Evolutionary conservation across 2,329 filamentous ascomycete genomes (phyloP).

Genomic region (Colletotrichum sp.): DNA sequence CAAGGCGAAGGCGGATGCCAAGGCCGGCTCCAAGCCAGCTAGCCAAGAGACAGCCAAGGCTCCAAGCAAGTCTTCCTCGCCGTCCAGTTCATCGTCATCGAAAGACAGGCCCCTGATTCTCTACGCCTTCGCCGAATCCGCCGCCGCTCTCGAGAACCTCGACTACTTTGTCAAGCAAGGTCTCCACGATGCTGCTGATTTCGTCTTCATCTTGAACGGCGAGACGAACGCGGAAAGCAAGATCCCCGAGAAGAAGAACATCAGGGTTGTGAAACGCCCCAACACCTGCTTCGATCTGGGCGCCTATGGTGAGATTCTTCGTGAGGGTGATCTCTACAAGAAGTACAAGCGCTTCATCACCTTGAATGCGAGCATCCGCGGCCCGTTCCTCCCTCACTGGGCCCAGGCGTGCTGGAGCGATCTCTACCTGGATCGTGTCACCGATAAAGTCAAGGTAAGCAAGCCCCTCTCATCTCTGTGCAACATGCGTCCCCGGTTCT

Average conservation of each 20-base stretch:
- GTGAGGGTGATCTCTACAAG: conserved; percentile 33
- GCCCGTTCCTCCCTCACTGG: conserved; percentile 41
- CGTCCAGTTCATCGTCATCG: not conserved
- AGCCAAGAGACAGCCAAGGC: not conserved
- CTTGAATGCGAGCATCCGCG: conserved; percentile 38
- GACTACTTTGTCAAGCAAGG: conserved; percentile 40
- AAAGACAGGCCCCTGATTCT: conserved; percentile 31
- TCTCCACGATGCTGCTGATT: conserved; percentile 40
- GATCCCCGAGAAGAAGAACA: conserved; percentile 34
- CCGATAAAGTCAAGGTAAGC: conserved; percentile 32
- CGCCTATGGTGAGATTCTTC: conserved; percentile 37
- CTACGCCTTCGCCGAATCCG: conserved; percentile 41
- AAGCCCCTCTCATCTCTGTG: not conserved
- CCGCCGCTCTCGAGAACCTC: conserved; percentile 34
- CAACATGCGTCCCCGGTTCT: not conserved
- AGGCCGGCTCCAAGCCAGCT: not conserved
- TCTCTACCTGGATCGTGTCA: conserved; percentile 33
- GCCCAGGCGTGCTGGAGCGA: conserved; percentile 40
- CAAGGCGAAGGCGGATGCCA: not conserved
- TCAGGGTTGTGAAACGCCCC: conserved; percentile 31
- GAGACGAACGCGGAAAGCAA: conserved; percentile 26
- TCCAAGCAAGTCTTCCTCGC: not conserved
- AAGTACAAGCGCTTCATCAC: conserved; percentile 40
- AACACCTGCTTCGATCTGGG: conserved; percentile 41
- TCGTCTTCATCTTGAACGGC: conserved; percentile 44